Evolutionary conservation across 202 grass and related monocot genomes (phyloP).

Genomic region (Zizania palustris): DNA sequence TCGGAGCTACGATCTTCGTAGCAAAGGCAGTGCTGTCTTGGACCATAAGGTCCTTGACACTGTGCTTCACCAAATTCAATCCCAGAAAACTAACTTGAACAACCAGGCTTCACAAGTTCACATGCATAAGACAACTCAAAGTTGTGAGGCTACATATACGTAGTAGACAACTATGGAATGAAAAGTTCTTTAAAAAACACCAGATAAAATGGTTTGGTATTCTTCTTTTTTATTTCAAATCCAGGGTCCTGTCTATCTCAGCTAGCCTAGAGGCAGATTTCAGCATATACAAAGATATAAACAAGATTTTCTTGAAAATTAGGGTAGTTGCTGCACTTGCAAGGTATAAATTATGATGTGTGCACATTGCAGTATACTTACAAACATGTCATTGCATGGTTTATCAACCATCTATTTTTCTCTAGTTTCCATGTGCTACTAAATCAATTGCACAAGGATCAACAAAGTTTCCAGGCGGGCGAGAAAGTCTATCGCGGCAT

Average conservation of each 20-base stretch:
- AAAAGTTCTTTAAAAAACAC: neutral
- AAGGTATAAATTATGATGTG: neutral
- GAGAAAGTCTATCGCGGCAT: no score
- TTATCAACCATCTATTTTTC: slow-evolving; percentile 3
- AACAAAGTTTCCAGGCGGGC: no score
- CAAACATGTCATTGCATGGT: neutral
- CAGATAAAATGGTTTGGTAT: neutral
- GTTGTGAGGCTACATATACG: slow-evolving; percentile 42
- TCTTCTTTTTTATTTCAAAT: slow-evolving; percentile 21
- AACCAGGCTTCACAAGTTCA: slow-evolving; percentile 91
- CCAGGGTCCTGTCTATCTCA: neutral
- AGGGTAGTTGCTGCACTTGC: neutral
- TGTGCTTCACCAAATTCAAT: slow-evolving; percentile 89
- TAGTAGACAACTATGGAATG: neutral
- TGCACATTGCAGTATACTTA: neutral
- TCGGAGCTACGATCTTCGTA: no score
- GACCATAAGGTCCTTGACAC: no score
- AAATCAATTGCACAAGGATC: neutral
- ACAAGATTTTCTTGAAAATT: neutral
- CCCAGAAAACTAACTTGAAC: slow-evolving; percentile 81
- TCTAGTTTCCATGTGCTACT: neutral
- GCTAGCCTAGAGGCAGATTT: neutral
- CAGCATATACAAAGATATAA: slow-evolving; percentile 1
- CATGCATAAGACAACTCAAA: slow-evolving; percentile 48
- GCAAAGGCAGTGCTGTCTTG: no score